phyloP scores from a whole-genome alignment of 1,139 yeast genomes.

The Kodamaea fungicola region DNA sequence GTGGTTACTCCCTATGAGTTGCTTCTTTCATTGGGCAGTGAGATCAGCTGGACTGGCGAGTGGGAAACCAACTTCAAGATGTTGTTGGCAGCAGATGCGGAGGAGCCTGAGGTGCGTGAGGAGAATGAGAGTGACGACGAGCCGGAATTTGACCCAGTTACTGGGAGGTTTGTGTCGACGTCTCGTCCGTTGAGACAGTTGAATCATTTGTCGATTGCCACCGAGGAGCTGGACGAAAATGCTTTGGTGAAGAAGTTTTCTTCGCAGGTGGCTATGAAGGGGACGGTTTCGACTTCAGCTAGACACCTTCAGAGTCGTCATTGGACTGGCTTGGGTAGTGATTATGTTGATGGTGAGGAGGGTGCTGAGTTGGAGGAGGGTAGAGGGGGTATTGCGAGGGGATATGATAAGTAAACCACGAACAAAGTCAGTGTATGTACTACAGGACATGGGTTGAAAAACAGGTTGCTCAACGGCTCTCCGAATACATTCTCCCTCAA shows the following conservation, averaged over 20 bases:
- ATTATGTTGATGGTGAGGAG: constrained; percentile 46
- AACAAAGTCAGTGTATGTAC: too few species aligned
- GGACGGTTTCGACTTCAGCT: constrained; percentile 90
- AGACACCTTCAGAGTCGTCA: constrained; percentile 63
- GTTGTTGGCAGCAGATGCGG: constrained; percentile 36
- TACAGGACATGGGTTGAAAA: too few species aligned
- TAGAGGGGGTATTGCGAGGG: constrained; percentile 82
- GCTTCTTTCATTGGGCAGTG: constrained; percentile 70
- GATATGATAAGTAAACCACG: constrained; percentile 42
- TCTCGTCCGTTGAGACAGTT: constrained; percentile 73
- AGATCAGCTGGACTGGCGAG: constrained; percentile 83
- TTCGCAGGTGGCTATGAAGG: constrained; percentile 59
- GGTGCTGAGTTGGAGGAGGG: constrained; percentile 84
- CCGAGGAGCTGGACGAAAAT: constrained; percentile 20
- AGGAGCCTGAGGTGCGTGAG: constrained; percentile 13
- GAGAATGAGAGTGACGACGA: constrained; percentile 49
- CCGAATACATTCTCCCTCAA: too few species aligned
- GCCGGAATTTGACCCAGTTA: constrained; percentile 86
- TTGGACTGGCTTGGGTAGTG: constrained; percentile 95
- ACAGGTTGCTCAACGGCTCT: too few species aligned
- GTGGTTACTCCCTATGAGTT: constrained; percentile 92
- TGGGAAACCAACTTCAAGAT: constrained; percentile 82
- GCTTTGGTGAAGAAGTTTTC: constrained; percentile 57
- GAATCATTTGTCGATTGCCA: constrained; percentile 59
- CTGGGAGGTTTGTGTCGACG: constrained; percentile 67